Base-by-base conservation (phyloP, 73 alveolate species). In the Stentor roeselii region DNA sequence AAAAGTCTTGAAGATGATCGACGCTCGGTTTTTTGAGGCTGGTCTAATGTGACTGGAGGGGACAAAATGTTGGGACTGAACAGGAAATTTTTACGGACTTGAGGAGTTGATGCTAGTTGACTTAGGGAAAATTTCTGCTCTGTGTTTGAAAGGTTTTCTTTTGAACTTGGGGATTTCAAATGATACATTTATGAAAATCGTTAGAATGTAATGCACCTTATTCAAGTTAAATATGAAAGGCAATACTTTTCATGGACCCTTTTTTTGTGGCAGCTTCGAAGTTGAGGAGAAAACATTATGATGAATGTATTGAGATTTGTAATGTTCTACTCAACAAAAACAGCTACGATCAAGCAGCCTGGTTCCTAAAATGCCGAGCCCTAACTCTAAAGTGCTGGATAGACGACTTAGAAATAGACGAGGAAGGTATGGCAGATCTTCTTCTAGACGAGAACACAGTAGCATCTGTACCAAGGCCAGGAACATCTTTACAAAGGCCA, bases 381-480 rank as follows among this genome's bases (percentile, higher is more conserved):
- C 76, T 97, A 42, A 93, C 98, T 35, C 82, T 86, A 85, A 94
- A 97, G 86, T 92, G 94, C 60, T 97, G 97, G 93, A 92, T 97
- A 59, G 99, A 97, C 83, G 99, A 97, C 80, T 85, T 97, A 37
- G 99, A 97, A 90, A 87, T 90, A 11, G 99, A 95, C 83, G 99
- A 95, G 78, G 97, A 89, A 60, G 97, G 98, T 39, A 3, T 15
- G 67, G 97, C 95, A 0, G 96, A 93, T 76, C 31, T 82, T 36
- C 89, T 93, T 34, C 84, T 96, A 88, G 98, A 97, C 86, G 99
- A 97, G 32, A 97, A 97, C 67, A 93, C 98, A 27, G 89, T 95
- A 21, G 91, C 96, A 21, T 78, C 98, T 30, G 95, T 96, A 39
- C 99, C 99, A 15, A 90, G 99, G 37, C 99, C 99, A n/a, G 99